Evolutionary conservation across 257 asterid genomes (phyloP), one percentile per base, ranked within the genome.

Genomic region (Ilex aquifolium): DNA sequence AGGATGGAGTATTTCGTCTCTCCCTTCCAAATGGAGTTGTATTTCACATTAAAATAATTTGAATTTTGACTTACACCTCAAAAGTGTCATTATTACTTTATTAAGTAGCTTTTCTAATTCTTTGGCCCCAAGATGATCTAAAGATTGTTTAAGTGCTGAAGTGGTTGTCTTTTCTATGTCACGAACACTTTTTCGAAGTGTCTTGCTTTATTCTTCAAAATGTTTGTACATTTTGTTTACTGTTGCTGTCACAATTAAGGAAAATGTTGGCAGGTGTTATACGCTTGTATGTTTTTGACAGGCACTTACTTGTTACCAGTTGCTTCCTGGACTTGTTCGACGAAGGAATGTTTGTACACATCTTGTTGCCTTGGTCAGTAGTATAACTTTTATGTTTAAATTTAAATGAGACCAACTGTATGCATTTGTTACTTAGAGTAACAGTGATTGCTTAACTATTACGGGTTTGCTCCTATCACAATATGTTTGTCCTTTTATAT

Each of bases 321-420:
- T 92, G 83, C 96, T 92, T 69, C 97, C 83, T 75, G 97, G 95
- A 64, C 97, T 92, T 71, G 94, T 88, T 75, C 88, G 91, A 59
- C 85, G 85, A 57, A 85, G 62, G 77, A 87, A 80, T 70, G 68
- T 92, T 64, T 82, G 83, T 52, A 53, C 71, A 57, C 90, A 82
- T 73, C 91, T 92, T 72, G 85, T 87, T 75, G 66, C 81, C 72
- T 68, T 89, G 99, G 99, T 92, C 48, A 75, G 93, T 85, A 53
- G 50, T 65, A 74, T 71, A 57, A 73, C 11, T 7, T 21, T 53
- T 7, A n/a, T 53, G 27, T 17, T 53, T 27, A n/a, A 4, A 53
- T 53, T 15, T 14, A 14, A 7, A 15, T 53, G 52, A 46, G 4
- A 46, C 10, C 42, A 4, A 36, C 8, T 36, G 5, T 36, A 36